phyloP scores from a whole-genome alignment of 345 rosid genomes.

The Eucalyptus curtisii region DNA sequence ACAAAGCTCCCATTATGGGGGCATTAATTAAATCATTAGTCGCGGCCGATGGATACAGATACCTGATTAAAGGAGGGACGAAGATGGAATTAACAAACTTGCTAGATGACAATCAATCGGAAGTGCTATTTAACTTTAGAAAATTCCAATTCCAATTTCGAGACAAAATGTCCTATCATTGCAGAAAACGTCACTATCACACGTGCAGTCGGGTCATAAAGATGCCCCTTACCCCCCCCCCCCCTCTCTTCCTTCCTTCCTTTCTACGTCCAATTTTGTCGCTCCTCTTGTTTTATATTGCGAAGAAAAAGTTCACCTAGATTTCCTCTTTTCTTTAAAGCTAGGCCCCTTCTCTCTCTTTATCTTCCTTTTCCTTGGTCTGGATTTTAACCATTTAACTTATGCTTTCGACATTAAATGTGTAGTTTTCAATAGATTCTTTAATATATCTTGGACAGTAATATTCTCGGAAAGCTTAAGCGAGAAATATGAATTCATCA shows the following conservation, averaged over 20 bases:
- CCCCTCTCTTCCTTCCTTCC: not conserved
- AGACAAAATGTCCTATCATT: not conserved
- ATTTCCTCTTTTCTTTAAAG: not conserved
- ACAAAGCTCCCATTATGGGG: not conserved
- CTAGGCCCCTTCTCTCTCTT: not conserved
- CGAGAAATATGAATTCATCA: not conserved
- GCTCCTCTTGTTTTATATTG: not conserved
- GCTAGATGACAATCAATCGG: not conserved
- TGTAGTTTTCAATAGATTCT: not conserved
- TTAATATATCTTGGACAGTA: not conserved
- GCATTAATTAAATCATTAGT: not conserved
- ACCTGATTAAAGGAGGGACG: not conserved
- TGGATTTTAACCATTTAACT: not conserved
- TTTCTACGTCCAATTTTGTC: not conserved
- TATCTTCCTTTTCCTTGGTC: not conserved
- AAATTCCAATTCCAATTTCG: not conserved
- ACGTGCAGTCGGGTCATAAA: not conserved
- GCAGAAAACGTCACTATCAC: constrained; percentile 1
- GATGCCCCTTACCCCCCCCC: not conserved
- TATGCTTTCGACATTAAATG: not conserved
- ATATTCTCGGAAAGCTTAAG: not conserved
- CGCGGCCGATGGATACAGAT: not conserved
- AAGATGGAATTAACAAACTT: not conserved
- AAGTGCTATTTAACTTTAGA: not conserved
- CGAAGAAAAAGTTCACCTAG: not conserved